Evolutionary conservation across 352 stramenopile genomes (phyloP).

Genomic region (Albugo laibachii): DNA sequence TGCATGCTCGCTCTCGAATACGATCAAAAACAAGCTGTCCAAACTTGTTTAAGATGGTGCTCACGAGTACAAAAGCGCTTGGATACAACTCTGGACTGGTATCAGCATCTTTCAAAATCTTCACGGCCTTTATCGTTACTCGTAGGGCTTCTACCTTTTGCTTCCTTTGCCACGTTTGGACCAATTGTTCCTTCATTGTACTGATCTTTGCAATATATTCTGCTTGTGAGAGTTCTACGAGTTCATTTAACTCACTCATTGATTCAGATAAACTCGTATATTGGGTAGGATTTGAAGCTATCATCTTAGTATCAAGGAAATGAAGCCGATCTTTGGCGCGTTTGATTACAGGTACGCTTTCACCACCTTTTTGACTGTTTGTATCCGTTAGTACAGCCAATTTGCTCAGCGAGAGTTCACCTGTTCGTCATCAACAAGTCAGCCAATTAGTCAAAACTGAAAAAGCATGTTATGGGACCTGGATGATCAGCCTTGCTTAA

Average conservation of each 20-base stretch:
- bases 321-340: conserved; percentile 12
- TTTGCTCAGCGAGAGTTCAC: neutral
- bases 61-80: conserved; percentile 77
- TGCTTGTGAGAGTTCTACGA: conserved; percentile 56
- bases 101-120: conserved; percentile 61
- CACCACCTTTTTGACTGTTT: conserved; percentile 10
- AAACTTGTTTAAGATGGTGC: conserved; percentile 74
- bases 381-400: conserved; percentile 11
- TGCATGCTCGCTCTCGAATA: conserved; percentile 40
- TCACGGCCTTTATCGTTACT: conserved; percentile 82
- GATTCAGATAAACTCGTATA: neutral
- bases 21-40: conserved; percentile 70
- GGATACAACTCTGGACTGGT: conserved; percentile 74
- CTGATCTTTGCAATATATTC: conserved; percentile 70
- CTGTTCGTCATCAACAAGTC: neutral
- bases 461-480: too few relatives aligned
- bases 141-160: conserved; percentile 78
- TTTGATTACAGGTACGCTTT: neutral
- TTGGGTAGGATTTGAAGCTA: conserved; percentile 34
- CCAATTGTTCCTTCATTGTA: conserved; percentile 46
- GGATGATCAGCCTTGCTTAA: too few relatives aligned
- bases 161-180: conserved; percentile 59
- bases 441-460: too few relatives aligned
- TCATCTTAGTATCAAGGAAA: conserved; percentile 46
- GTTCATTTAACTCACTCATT: conserved; percentile 1